Evolutionary conservation across 176 grass and related monocot genomes (phyloP).

Genomic region (Aegilops bicornis): DNA sequence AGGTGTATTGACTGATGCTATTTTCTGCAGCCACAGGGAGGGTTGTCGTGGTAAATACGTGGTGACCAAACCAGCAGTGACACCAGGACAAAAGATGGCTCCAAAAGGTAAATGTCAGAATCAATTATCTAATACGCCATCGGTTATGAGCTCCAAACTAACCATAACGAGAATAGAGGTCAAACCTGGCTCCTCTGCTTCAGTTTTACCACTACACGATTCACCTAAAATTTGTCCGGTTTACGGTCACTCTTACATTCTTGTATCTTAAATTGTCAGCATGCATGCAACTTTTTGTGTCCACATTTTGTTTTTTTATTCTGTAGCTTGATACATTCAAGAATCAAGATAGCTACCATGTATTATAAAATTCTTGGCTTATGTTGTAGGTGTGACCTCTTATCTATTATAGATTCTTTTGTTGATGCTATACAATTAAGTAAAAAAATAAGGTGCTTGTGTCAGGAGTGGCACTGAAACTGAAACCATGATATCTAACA

Average conservation of each 20-base stretch:
- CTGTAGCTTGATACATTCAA: background rate
- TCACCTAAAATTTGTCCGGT: background rate
- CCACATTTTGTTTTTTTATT: background rate
- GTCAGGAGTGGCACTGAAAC: background rate
- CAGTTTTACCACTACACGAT: background rate
- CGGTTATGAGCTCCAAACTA: constrained; percentile 13
- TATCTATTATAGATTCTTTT: background rate
- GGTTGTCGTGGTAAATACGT: constrained; percentile 51
- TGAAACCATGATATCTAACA: constrained; percentile 3
- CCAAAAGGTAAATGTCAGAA: constrained; percentile 40
- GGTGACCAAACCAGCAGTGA: background rate
- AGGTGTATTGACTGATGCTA: constrained; percentile 33
- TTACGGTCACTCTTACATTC: background rate
- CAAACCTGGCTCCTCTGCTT: background rate
- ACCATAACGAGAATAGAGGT: background rate
- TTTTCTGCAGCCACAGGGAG: constrained; percentile 60
- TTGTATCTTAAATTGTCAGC: background rate
- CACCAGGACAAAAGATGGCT: constrained; percentile 34
- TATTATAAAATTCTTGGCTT: background rate
- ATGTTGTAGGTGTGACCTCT: background rate
- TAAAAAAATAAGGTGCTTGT: background rate
- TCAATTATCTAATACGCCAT: constrained; percentile 9
- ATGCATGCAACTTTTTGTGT: background rate
- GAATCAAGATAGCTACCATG: background rate
- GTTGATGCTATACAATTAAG: constrained; percentile 5